Evolutionary conservation across 1,139 yeast genomes (phyloP).

Genomic region (Barnettozyma hawaiiensis): DNA sequence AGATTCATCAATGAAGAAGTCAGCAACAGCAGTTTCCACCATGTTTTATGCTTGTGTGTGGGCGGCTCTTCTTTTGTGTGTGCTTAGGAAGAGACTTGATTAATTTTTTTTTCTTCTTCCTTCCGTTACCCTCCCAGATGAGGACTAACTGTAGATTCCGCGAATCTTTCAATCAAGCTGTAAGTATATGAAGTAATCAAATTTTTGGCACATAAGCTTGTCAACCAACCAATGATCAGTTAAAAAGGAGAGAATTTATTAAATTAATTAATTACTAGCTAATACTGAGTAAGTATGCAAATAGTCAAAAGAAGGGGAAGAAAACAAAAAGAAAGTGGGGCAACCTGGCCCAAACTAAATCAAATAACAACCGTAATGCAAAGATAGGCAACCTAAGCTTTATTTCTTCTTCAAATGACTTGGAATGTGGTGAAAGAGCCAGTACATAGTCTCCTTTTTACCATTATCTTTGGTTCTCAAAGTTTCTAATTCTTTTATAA

Average conservation of each 20-base stretch:
- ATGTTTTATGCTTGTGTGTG: constrained; percentile 5
- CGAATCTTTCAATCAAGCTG: background rate
- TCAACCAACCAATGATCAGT: no score
- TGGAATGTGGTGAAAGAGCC: constrained; percentile 28
- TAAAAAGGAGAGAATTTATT: no score
- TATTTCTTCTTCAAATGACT: constrained; percentile 22
- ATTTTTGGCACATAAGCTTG: constrained; percentile 7
- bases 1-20: constrained; percentile 64
- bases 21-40: constrained; percentile 42
- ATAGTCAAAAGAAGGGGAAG: no score
- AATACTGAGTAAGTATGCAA: background rate
- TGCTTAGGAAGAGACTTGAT: background rate
- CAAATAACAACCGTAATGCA: background rate
- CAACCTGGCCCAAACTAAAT: background rate
- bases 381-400: background rate
- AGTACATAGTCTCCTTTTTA: constrained; percentile 36
- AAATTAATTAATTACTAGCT: background rate
- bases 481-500: constrained; percentile 21
- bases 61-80: background rate
- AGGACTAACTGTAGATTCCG: background rate
- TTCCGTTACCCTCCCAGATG: constrained; percentile 11
- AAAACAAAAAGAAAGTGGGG: no score
- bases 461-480: constrained; percentile 20
- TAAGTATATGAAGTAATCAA: no score
- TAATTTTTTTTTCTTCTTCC: background rate